Evolutionary conservation across 768 basidiomycete species (phyloP).

Genomic region (Rhodotorula graminis): DNA sequence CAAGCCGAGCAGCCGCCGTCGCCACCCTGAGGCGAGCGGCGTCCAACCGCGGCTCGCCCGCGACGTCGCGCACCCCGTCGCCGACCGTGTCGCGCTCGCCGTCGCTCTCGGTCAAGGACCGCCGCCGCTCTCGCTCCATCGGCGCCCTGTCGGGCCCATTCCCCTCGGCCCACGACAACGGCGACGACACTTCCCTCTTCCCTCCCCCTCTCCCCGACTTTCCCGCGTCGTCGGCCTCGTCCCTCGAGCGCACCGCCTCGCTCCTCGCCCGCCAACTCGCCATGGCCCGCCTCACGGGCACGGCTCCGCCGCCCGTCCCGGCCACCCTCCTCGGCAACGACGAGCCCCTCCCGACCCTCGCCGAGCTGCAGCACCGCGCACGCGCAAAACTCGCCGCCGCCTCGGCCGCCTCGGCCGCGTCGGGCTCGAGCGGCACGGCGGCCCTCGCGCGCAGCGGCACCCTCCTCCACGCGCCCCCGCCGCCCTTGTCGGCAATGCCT

Average conservation of each 20-base stretch:
- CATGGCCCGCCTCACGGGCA: slow-evolving; percentile 41
- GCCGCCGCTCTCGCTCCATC: slow-evolving; percentile 6
- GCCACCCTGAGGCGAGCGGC: slow-evolving; percentile 24
- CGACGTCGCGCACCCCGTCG: neutral
- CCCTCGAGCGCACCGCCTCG: slow-evolving; percentile 35
- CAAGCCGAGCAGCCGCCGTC: slow-evolving; percentile 9
- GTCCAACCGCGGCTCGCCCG: slow-evolving; percentile 3
- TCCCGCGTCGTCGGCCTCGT: neutral
- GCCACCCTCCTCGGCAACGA: slow-evolving; percentile 2
- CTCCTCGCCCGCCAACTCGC: slow-evolving; percentile 39
- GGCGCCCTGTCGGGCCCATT: neutral
- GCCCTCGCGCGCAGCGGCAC: slow-evolving; percentile 18
- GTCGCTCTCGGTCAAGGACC: neutral
- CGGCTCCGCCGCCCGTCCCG: slow-evolving; percentile 16
- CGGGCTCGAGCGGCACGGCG: neutral
- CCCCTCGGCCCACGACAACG: no score
- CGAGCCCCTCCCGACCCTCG: slow-evolving; percentile 33
- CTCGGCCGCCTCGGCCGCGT: neutral
- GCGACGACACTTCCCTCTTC: slow-evolving; percentile 13
- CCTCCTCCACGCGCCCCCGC: neutral
- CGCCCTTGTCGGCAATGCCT: neutral
- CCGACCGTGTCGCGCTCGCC: neutral
- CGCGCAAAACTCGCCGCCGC: slow-evolving; percentile 10
- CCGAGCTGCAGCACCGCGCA: slow-evolving; percentile 34
- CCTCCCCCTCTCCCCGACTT: neutral